A percentile compares a stretch with the other conserved stretches of the same genome.
These are phyloP conservation scores for Amanita inopinata DNA, from an alignment of 768 basidiomycete species.

Conservation along the genomic window DNA sequence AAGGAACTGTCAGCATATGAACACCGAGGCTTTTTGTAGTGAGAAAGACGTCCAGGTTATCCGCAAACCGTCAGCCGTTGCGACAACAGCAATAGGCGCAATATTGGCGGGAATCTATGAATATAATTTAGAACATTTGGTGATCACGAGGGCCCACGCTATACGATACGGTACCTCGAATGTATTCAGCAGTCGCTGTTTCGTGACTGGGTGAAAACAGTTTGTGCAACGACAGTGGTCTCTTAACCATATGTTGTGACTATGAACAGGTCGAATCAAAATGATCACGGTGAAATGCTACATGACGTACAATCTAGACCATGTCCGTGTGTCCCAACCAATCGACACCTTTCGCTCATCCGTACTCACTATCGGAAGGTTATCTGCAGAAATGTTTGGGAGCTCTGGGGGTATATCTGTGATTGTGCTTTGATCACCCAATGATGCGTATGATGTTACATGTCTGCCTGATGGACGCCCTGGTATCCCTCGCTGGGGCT, in stretches of 20 bases:
- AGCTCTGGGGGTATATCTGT: neutral
- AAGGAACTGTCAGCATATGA: slow-evolving; percentile 33
- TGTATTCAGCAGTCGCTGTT: slow-evolving; percentile 83
- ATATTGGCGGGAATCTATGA: slow-evolving; percentile 69
- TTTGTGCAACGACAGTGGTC: slow-evolving; percentile 87
- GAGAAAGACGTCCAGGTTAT: slow-evolving; percentile 53
- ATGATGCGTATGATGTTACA: slow-evolving; percentile 3
- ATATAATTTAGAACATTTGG: neutral
- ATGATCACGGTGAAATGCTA: neutral
- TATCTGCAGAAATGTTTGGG: slow-evolving; percentile 17
- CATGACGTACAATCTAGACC: slow-evolving; percentile 66
- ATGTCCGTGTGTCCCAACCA: slow-evolving; percentile 61
- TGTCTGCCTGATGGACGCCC: neutral
- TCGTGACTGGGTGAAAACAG: slow-evolving; percentile 83
- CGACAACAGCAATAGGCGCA: slow-evolving; percentile 46
- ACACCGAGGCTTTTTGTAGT: neutral
- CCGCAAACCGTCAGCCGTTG: slow-evolving; percentile 54
- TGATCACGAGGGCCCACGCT: neutral
- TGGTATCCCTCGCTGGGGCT: no score
- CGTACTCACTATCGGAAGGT: slow-evolving; percentile 43
- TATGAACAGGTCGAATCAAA: slow-evolving; percentile 20
- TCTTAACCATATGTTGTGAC: slow-evolving; percentile 85
- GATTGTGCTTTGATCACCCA: neutral
- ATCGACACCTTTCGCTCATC: slow-evolving; percentile 56
- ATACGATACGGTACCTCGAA: no score